A percentile compares a stretch with the other conserved stretches of the same genome.
phyloP scores from a whole-genome alignment of 225 moss, liverwort and hornwort genomes.

The Straminergon stramineum region DNA sequence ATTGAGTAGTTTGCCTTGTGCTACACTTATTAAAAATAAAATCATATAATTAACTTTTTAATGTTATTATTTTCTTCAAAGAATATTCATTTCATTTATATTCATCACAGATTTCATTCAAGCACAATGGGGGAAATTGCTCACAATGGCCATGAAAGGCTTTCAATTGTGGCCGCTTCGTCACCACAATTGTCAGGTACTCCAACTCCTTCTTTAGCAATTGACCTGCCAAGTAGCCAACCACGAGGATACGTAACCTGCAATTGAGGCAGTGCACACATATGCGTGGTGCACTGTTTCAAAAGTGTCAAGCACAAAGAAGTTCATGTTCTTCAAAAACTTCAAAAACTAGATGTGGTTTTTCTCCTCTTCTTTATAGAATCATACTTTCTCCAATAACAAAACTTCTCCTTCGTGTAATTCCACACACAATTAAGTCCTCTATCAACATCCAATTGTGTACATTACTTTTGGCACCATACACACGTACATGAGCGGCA shows the following conservation, averaged over 20 bases:
- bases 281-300: constrained; percentile 83
- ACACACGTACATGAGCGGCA: too few species aligned
- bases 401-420: constrained; percentile 45
- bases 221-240: constrained; percentile 38
- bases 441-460: neutral
- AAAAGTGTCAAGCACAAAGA: constrained; percentile 79
- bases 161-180: constrained; percentile 54
- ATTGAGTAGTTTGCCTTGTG: too few species aligned
- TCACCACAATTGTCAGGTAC: constrained; percentile 55
- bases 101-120: neutral
- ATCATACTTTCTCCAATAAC: constrained; percentile 78
- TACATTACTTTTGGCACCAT: too few species aligned
- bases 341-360: constrained; percentile 75
- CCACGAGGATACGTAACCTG: constrained; percentile 41
- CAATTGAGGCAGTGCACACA: constrained; percentile 74
- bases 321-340: constrained; percentile 54
- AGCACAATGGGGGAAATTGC: neutral
- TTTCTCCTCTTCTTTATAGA: constrained; percentile 79
- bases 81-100: too few species aligned
- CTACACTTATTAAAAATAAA: too few species aligned
- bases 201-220: constrained; percentile 84
- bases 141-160: constrained; percentile 83
- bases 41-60: too few species aligned
- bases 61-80: too few species aligned
- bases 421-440: too few species aligned